Conservation (phyloP, 2,329 filamentous ascomycete species). For the Colletotrichum lini region DNA sequence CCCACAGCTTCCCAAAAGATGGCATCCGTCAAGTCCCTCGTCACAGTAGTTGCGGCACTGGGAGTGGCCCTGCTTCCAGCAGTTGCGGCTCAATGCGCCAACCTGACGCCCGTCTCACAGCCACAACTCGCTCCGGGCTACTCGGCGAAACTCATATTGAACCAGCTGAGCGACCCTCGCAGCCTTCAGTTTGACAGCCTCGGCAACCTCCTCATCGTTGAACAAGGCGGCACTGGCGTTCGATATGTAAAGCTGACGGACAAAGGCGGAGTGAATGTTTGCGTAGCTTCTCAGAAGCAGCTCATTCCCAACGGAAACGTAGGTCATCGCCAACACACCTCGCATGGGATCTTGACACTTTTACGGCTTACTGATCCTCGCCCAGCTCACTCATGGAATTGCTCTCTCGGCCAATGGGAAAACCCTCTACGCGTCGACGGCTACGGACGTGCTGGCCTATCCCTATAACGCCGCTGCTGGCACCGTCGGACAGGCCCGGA, state of each 20-base stretch:
- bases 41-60: slow-evolving; percentile 4
- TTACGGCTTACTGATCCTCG: background rate
- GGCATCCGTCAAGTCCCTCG: slow-evolving; percentile 21
- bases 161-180: slow-evolving; percentile 48
- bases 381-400: slow-evolving; percentile 69
- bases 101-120: slow-evolving; percentile 33
- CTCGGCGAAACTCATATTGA: slow-evolving; percentile 47
- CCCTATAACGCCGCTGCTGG: slow-evolving; percentile 70
- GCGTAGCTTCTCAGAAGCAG: slow-evolving; percentile 48
- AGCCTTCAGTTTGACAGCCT: slow-evolving; percentile 53
- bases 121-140: slow-evolving; percentile 46
- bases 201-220: slow-evolving; percentile 56
- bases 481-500: slow-evolving; percentile 63
- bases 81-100: slow-evolving; percentile 32
- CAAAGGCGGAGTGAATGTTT: slow-evolving; percentile 48
- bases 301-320: slow-evolving; percentile 48
- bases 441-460: slow-evolving; percentile 73
- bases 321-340: slow-evolving; percentile 21
- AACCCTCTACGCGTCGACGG: slow-evolving; percentile 71
- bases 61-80: slow-evolving; percentile 21
- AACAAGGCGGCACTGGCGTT: slow-evolving; percentile 51
- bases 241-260: slow-evolving; percentile 52
- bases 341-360: background rate
- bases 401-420: slow-evolving; percentile 66
- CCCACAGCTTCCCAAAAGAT: slow-evolving; percentile 9